These are phyloP conservation scores for Pelargonium myrrhifolium DNA, from an alignment of 441 rosid species.

Conservation along the genomic window DNA sequence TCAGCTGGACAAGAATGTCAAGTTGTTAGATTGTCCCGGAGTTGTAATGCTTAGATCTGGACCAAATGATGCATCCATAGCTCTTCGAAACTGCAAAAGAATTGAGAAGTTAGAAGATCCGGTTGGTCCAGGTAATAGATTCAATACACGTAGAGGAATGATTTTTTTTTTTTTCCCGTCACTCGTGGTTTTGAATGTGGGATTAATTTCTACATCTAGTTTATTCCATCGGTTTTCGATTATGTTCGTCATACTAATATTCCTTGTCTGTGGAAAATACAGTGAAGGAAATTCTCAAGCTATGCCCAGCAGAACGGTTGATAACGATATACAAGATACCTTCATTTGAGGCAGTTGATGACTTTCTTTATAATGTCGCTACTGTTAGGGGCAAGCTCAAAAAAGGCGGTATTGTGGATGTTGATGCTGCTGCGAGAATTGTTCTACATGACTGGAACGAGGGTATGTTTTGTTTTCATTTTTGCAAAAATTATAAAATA, in stretches of 20 bases:
- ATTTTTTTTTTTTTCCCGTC: too few relatives aligned
- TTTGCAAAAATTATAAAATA: too few relatives aligned
- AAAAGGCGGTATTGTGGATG: constrained; percentile 87
- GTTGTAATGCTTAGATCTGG: constrained; percentile 84
- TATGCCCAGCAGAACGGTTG: constrained; percentile 53
- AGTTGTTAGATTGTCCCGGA: constrained; percentile 90
- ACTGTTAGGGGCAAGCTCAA: constrained; percentile 84
- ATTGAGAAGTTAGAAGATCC: constrained; percentile 93
- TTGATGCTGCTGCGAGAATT: constrained; percentile 81
- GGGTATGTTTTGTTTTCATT: too few relatives aligned
- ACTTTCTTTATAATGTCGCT: constrained; percentile 77
- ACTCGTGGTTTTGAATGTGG: too few relatives aligned
- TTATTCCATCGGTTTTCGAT: too few relatives aligned
- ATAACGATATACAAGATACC: constrained; percentile 75
- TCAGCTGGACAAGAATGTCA: constrained; percentile 84
- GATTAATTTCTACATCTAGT: too few relatives aligned
- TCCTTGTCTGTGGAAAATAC: constrained; percentile 16
- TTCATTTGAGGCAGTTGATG: constrained; percentile 64
- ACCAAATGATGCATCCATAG: constrained; percentile 59
- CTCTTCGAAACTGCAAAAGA: constrained; percentile 90
- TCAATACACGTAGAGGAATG: too few relatives aligned
- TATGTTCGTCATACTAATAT: too few relatives aligned
- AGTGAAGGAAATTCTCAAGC: constrained; percentile 89
- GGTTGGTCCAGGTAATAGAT: constrained; percentile 78
- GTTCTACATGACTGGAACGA: constrained; percentile 93